Evolutionary conservation across 2,329 filamentous ascomycete species (phyloP), one percentile per base, ranked within the genome.

Genomic region (Claviceps pusilla): DNA sequence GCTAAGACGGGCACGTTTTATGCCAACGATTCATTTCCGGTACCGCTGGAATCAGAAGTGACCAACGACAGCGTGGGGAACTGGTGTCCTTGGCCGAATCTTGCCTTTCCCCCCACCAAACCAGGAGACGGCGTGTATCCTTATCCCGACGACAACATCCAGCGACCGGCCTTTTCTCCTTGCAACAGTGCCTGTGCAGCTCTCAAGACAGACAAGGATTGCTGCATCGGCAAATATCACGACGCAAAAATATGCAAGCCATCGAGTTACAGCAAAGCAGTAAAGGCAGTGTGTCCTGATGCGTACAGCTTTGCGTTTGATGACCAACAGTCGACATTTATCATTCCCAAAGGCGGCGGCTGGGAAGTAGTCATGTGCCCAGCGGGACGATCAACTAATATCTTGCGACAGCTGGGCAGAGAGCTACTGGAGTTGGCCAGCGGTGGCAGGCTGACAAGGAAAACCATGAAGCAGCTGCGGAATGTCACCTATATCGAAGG

Each of bases 31-130:
- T 76, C 79, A 1, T 86, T 77, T 60, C 83, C 84, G 0, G 75
- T 88, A 41, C 83, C 84, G 0, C 82, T 85, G 60, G 85, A 90
- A 59, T 65, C 73, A 19, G 67, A 71, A 7, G 73, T 82, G 57
- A 80, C 79, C 47, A 76, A 80, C 57, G 65, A 71, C 12, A 71
- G 77, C 55, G 74, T 88, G 16, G 71, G 75, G 29, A 70, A 73
- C 53, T 94, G 87, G 88, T 94, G 88, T 68, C 88, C 87, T 0
- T 90, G 86, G 84, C 79, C 86, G 59, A 74, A 89, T 48, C 85
- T 89, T 61, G 75, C 80, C 28, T 78, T 78, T 54, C 80, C 80
- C 14, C 87, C 87, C 0, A 71, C 73, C 45, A 83, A 83, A 63
- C 86, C 86, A 11, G 80, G 80, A n/a, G 79, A 86, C 60, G 87